Percentiles rank a stretch among this genome's conserved stretches.
phyloP scores from a whole-genome alignment of 768 basidiomycete species.

The Collybia sp. region DNA sequence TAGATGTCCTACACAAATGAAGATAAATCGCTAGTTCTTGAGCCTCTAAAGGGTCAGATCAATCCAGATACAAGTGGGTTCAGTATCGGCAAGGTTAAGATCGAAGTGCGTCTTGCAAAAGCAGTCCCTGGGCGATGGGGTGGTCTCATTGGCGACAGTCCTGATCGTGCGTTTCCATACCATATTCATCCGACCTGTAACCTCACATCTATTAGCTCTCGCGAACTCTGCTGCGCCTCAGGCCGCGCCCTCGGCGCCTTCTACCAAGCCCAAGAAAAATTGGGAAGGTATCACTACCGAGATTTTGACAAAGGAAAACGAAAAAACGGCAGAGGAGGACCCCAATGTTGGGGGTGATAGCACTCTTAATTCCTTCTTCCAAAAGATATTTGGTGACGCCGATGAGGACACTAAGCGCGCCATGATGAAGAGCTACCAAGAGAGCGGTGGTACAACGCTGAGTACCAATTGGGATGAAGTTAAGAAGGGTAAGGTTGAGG shows the following conservation, averaged over 20 bases:
- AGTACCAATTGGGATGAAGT: constrained; percentile 97
- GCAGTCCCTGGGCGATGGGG: constrained; percentile 68
- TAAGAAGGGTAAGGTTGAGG: constrained; percentile 58
- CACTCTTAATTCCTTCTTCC: constrained; percentile 85
- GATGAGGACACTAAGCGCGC: constrained; percentile 90
- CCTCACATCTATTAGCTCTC: constrained; percentile 16
- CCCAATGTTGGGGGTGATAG: constrained; percentile 89
- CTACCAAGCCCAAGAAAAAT: constrained; percentile 59
- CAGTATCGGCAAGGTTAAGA: constrained; percentile 80
- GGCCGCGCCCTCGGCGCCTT: constrained; percentile 22
- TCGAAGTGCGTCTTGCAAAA: constrained; percentile 81
- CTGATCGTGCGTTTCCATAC: constrained; percentile 55
- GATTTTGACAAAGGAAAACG: constrained; percentile 66
- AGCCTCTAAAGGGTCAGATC: constrained; percentile 83
- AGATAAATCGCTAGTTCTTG: constrained; percentile 64
- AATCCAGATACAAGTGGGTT: constrained; percentile 55
- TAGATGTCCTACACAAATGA: constrained; percentile 63
- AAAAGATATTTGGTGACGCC: constrained; percentile 85
- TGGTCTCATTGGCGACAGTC: constrained; percentile 64
- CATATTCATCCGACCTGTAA: constrained; percentile 1
- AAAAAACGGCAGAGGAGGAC: constrained; percentile 66
- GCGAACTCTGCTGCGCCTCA: constrained; percentile 20
- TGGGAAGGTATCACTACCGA: constrained; percentile 83
- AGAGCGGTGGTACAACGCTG: constrained; percentile 92
- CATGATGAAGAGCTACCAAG: constrained; percentile 97